Conservation (phyloP, 768 basidiomycete genomes). For the Coprinopsis sp. region DNA sequence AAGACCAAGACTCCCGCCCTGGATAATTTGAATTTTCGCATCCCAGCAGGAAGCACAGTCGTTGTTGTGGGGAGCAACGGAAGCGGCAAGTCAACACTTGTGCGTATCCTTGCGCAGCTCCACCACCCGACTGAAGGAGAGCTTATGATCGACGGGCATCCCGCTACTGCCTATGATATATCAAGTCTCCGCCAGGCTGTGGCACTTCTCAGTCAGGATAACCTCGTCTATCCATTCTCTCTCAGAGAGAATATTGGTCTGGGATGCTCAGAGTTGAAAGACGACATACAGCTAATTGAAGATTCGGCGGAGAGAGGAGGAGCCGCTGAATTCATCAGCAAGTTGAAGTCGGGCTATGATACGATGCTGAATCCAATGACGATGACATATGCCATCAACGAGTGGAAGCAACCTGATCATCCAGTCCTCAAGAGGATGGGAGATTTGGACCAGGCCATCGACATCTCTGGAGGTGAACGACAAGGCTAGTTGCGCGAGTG, state of each 20-base stretch:
- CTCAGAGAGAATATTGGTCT: conserved; percentile 35
- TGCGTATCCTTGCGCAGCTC: conserved; percentile 33
- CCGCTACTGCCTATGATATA: conserved; percentile 24
- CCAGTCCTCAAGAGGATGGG: conserved; percentile 21
- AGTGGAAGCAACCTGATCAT: conserved; percentile 20
- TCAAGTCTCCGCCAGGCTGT: conserved; percentile 27
- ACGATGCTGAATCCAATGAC: conserved; percentile 33
- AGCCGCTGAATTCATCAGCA: conserved; percentile 34
- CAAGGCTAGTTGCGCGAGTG: conserved; percentile 47
- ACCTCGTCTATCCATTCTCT: conserved; percentile 31
- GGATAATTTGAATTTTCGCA: conserved; percentile 28
- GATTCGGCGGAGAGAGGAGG: conserved; percentile 36
- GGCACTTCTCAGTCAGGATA: conserved; percentile 31
- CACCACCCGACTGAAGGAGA: conserved; percentile 31
- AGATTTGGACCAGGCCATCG: conserved; percentile 21
- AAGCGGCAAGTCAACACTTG: conserved; percentile 33
- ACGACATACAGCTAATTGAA: conserved; percentile 20
- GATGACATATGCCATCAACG: conserved; percentile 21
- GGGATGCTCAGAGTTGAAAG: conserved; percentile 14
- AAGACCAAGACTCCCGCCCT: conserved; percentile 21
- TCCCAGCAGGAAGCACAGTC: conserved; percentile 32
- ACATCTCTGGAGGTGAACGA: conserved; percentile 41
- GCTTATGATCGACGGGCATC: conserved; percentile 29
- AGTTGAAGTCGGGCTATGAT: conserved; percentile 32
- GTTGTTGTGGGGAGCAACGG: conserved; percentile 41